Evolutionary conservation across 1,139 yeast genomes (phyloP), one percentile per base, ranked within the genome.

Genomic region (Hansenula lynferdii): DNA sequence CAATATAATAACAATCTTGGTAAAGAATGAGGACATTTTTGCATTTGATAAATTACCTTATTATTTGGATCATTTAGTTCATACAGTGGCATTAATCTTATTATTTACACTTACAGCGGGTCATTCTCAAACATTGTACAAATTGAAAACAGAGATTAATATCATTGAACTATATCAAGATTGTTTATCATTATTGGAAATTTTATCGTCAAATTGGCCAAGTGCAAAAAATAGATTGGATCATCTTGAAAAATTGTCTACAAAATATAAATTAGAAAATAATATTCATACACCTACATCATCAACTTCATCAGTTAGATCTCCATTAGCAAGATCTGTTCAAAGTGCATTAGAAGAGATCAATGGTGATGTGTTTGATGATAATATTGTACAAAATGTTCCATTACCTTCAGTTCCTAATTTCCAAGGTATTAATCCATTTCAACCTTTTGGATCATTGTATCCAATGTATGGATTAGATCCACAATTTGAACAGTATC

Each of bases 1-100:
- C 3, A 37, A 32, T n/a, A 28, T 44, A 2, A 17, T 45, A 7
- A 8, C 17, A 6, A 31, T 19, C 3, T 15, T 36, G 14, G 12
- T 24, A 4, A 29, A 36, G 3, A 25, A 35, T 1, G 14, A 38
- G n/a, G 9, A n/a, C 4, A 11, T 22, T 5, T 26, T 36, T 10
- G 2, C 30, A 8, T 9, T 39, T 2, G 36, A 34, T 14, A 40
- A 28, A 19, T 19, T 41, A 3, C 47, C 49, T 3, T 37, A 31
- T 15, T 34, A 37, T 15, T 33, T 35, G 5, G 31, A 31, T 8
- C 21, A 38, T 15, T 30, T 21, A 8, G 11, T 40, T 10, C 36
- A 43, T 28, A 19, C 30, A 3, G 32, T 42, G 16, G 31, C 42
- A 7, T 16, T 38, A 10, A 18, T 35, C 6, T n/a, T 40, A n/a